Evolutionary conservation across 495 filamentous ascomycete genomes (phyloP).

Genomic region (Pyronema domesticum): DNA sequence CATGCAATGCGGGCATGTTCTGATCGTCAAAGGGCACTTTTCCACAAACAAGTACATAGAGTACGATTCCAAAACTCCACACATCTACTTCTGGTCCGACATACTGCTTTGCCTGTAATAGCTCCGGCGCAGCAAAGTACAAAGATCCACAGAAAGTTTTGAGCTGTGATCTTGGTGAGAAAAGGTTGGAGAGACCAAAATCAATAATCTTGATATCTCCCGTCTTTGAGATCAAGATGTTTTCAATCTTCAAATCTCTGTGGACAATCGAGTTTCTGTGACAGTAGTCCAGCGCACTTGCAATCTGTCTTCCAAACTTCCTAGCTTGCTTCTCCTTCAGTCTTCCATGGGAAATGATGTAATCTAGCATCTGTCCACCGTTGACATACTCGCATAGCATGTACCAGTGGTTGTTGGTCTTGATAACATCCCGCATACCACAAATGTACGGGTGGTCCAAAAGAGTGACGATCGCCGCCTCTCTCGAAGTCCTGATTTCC

Average conservation of each 20-base stretch:
- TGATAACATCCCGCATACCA: conserved; percentile 84
- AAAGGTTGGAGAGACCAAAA: conserved; percentile 94
- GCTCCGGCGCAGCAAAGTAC: conserved; percentile 92
- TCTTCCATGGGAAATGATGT: conserved; percentile 96
- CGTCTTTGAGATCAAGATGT: conserved; percentile 97
- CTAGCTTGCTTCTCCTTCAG: conserved; percentile 97
- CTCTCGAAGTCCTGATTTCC: conserved; percentile 85
- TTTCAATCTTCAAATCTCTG: conserved; percentile 95
- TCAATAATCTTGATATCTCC: conserved; percentile 99
- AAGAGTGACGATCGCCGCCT: conserved; percentile 92
- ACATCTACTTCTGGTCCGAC: conserved; percentile 94
- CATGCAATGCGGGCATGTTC: conserved; percentile 95
- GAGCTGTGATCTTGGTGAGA: conserved; percentile 66
- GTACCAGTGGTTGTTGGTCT: conserved; percentile 97
- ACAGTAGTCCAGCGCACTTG: conserved; percentile 96
- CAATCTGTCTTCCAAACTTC: conserved; percentile 94
- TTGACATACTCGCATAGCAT: conserved; percentile 99
- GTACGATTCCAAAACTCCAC: conserved; percentile 98
- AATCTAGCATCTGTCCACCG: conserved; percentile 98
- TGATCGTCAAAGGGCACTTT: conserved; percentile 99
- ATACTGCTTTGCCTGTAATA: conserved; percentile 85
- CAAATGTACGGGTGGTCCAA: conserved; percentile 94
- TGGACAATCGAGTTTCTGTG: conserved; percentile 98
- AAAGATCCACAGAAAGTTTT: conserved; percentile 97
- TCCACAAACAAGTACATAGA: conserved; percentile 93